These are phyloP conservation scores for Wolfiporia cocos DNA, from an alignment of 1,284 basidiomycete genomes.

Conservation along the genomic window DNA sequence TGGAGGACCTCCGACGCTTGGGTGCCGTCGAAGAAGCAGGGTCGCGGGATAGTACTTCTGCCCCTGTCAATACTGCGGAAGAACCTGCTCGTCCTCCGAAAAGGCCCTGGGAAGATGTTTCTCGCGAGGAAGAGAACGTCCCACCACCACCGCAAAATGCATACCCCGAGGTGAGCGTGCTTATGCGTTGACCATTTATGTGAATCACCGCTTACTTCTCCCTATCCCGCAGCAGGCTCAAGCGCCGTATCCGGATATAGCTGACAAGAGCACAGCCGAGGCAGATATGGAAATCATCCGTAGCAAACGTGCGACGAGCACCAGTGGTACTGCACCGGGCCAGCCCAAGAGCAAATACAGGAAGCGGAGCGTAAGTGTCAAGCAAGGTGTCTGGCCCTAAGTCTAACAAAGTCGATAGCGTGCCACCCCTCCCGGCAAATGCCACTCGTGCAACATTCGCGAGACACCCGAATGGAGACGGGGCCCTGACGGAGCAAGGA, in stretches of 20 bases:
- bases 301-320: conserved; percentile 63
- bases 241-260: conserved; percentile 9
- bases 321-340: conserved; percentile 26
- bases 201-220: not conserved
- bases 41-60: conserved; percentile 17
- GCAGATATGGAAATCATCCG: conserved; percentile 79
- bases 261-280: conserved; percentile 49
- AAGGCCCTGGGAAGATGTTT: conserved; percentile 71
- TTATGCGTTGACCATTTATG: not conserved
- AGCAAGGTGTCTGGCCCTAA: conserved; percentile 75
- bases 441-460: conserved; percentile 77
- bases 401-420: conserved; percentile 44
- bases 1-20: conserved; percentile 53
- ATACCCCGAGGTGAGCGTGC: conserved; percentile 22
- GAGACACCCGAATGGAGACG: conserved; percentile 83
- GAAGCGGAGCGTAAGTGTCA: conserved; percentile 69
- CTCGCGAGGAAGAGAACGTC: conserved; percentile 29
- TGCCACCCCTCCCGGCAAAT: conserved; percentile 75
- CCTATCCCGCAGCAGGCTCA: conserved; percentile 7
- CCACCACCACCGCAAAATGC: conserved; percentile 7
- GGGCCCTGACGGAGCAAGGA: conserved; percentile 74
- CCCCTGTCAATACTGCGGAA: conserved; percentile 21
- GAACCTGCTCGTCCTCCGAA: conserved; percentile 52
- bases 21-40: conserved; percentile 24
- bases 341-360: conserved; percentile 71